Conservation (phyloP, 1,284 basidiomycete species). For the Apiotrichum veenhuisii region DNA sequence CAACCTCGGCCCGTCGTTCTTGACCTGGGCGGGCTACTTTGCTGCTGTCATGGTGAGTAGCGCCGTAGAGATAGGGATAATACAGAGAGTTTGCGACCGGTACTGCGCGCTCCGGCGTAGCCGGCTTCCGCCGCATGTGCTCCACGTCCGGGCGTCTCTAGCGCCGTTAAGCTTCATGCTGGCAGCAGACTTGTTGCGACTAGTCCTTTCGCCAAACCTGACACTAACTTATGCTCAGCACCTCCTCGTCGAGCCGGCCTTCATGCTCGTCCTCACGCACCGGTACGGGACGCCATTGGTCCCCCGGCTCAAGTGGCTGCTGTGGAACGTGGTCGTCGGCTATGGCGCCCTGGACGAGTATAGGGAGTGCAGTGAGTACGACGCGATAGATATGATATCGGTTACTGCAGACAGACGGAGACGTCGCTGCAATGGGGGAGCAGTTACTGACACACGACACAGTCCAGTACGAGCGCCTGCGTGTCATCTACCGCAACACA, state of each 20-base stretch:
- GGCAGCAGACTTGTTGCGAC: no score
- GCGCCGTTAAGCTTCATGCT: no score
- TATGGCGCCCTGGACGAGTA: slow-evolving; percentile 35
- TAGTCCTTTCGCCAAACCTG: neutral
- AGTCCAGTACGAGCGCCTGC: slow-evolving; percentile 34
- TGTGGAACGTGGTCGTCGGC: slow-evolving; percentile 28
- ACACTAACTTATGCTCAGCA: slow-evolving; percentile 9
- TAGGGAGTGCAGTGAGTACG: slow-evolving; percentile 34
- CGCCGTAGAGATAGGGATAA: no score
- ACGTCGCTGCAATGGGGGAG: neutral
- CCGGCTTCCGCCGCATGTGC: no score
- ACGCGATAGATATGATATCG: no score
- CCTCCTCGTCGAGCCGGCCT: slow-evolving; percentile 20
- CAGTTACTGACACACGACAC: neutral
- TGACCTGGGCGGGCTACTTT: slow-evolving; percentile 21
- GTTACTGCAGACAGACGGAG: neutral
- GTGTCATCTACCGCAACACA: slow-evolving; percentile 31
- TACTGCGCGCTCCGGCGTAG: no score
- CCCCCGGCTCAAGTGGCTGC: slow-evolving; percentile 29
- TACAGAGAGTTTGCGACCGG: no score
- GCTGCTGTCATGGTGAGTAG: slow-evolving; percentile 30
- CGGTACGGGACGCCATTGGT: slow-evolving; percentile 16
- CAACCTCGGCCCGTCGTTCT: slow-evolving; percentile 15
- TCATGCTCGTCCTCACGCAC: slow-evolving; percentile 11
- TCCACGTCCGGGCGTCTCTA: no score